These are phyloP conservation scores for Spirogloea muscicola DNA, from an alignment of 139 green algal species.

Conservation along the genomic window DNA sequence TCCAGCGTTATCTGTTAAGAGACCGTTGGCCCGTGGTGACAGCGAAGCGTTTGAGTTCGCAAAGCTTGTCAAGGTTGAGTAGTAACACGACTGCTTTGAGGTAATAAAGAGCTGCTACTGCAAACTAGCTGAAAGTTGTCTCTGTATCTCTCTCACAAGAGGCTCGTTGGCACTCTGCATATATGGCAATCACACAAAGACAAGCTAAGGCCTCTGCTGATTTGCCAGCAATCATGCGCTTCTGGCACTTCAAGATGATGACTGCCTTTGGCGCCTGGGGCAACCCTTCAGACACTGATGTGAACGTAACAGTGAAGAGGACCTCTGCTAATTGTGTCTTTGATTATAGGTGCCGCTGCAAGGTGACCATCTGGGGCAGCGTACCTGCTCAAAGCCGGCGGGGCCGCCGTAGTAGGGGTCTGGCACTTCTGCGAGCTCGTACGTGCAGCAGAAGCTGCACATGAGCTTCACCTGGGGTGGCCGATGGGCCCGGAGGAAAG, in stretches of 20 bases:
- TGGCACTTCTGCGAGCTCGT: slow-evolving; percentile 53
- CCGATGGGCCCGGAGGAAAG: not conserved
- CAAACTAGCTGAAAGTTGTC: too few relatives aligned
- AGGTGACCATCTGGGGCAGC: not conserved
- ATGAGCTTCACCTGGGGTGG: slow-evolving; percentile 47
- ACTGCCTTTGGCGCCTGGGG: not conserved
- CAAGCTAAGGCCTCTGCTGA: not conserved
- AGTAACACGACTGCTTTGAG: too few relatives aligned
- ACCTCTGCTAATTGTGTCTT: not conserved
- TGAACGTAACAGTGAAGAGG: not conserved
- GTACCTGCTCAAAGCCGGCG: slow-evolving; percentile 62
- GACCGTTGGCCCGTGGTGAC: not conserved
- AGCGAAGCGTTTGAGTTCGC: not conserved
- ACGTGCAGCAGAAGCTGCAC: slow-evolving; percentile 40
- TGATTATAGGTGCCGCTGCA: not conserved
- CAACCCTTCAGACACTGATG: not conserved
- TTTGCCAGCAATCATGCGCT: not conserved
- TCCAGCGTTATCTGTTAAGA: not conserved
- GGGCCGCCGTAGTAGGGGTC: slow-evolving; percentile 87
- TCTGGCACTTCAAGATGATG: not conserved
- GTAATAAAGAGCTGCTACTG: too few relatives aligned
- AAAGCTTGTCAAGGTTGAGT: not conserved
- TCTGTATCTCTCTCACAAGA: too few relatives aligned
- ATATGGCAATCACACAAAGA: too few relatives aligned
- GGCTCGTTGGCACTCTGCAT: too few relatives aligned